Evolutionary conservation across 2,329 filamentous ascomycete species (phyloP).

Genomic region (Botrytis cinerea): DNA sequence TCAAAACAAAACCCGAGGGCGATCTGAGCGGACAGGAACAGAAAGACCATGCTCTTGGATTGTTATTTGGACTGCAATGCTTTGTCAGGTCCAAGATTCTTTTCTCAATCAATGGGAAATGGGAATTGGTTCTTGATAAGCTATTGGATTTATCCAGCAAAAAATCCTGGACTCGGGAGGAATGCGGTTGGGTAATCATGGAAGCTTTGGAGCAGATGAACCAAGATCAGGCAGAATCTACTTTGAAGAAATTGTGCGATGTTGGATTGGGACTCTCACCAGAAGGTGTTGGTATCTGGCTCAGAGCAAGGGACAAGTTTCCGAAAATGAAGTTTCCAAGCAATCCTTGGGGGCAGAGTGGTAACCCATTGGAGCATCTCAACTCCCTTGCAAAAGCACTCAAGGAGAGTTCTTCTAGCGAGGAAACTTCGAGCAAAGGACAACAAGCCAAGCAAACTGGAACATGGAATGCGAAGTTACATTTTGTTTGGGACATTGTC

Average conservation of each 20-base stretch:
- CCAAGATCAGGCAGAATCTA: slow-evolving; percentile 56
- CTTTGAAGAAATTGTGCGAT: slow-evolving; percentile 62
- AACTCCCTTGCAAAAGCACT: slow-evolving; percentile 72
- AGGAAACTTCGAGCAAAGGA: slow-evolving; percentile 49
- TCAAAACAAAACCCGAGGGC: slow-evolving; percentile 56
- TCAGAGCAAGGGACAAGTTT: slow-evolving; percentile 66
- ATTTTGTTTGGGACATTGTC: slow-evolving; percentile 86
- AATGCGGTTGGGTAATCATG: slow-evolving; percentile 81
- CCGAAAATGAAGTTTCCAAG: slow-evolving; percentile 64
- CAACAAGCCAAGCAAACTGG: slow-evolving; percentile 55
- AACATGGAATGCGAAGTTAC: slow-evolving; percentile 76
- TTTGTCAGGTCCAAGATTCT: slow-evolving; percentile 78
- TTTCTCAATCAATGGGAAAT: slow-evolving; percentile 60
- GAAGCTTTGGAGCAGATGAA: slow-evolving; percentile 67
- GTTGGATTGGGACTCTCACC: slow-evolving; percentile 75
- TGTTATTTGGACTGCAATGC: slow-evolving; percentile 83
- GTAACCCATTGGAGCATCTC: slow-evolving; percentile 74
- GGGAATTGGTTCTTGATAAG: slow-evolving; percentile 69
- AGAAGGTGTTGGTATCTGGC: slow-evolving; percentile 88
- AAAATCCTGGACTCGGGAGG: slow-evolving; percentile 86
- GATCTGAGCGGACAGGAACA: slow-evolving; percentile 71
- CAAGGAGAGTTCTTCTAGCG: slow-evolving; percentile 68
- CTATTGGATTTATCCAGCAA: slow-evolving; percentile 74
- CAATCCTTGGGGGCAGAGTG: slow-evolving; percentile 68
- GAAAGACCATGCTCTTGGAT: slow-evolving; percentile 80